These are phyloP conservation scores for Yamadazyma triangularis DNA, from an alignment of 1,139 yeast genomes.

Conservation along the genomic window DNA sequence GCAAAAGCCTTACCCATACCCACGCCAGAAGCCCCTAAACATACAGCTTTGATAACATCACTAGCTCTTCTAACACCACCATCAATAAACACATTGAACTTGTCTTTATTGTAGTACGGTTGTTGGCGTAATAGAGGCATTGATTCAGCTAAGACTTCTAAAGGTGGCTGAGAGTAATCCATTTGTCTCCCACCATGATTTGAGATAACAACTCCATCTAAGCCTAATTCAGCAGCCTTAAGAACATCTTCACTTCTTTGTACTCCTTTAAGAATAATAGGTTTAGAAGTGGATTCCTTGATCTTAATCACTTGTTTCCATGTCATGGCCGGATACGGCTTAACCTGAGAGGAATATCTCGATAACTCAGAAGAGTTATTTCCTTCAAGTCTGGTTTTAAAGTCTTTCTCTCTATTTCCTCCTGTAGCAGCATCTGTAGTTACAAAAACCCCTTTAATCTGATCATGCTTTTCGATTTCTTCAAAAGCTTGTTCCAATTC, in stretches of 20 bases:
- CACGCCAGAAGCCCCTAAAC: constrained; percentile 54
- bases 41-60: constrained; percentile 51
- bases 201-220: constrained; percentile 47
- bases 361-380: constrained; percentile 1
- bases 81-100: constrained; percentile 44
- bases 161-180: constrained; percentile 44
- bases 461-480: constrained; percentile 14
- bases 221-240: constrained; percentile 39
- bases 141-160: constrained; percentile 45
- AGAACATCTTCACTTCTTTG: constrained; percentile 48
- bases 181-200: constrained; percentile 56
- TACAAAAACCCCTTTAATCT: constrained; percentile 21
- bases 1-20: constrained; percentile 49
- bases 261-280: constrained; percentile 46
- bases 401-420: constrained; percentile 23
- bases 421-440: constrained; percentile 21
- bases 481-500: constrained; percentile 10
- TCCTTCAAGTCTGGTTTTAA: too few species aligned
- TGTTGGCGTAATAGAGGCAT: constrained; percentile 33
- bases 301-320: constrained; percentile 17
- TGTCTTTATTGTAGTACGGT: constrained; percentile 26
- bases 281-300: constrained; percentile 17
- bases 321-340: constrained; percentile 5
- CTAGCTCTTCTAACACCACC: constrained; percentile 54
- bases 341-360: not conserved